Conservation (phyloP, 768 basidiomycete genomes). For the Serendipita sp. region DNA sequence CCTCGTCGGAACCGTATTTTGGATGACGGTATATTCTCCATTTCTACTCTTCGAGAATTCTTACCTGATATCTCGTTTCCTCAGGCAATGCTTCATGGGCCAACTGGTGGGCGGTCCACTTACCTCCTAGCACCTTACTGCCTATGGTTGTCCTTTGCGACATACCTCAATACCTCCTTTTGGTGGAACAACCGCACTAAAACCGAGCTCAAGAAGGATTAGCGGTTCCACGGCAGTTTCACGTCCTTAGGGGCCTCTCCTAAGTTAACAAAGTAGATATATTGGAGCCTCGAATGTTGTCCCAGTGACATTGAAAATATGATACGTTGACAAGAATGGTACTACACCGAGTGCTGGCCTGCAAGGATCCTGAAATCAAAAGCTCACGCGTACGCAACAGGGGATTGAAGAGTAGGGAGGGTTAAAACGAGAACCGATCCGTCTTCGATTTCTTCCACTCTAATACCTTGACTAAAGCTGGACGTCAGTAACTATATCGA, state of each 20-base stretch:
- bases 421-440: neutral
- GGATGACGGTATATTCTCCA: conserved; percentile 36
- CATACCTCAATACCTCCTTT: conserved; percentile 51
- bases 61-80: neutral
- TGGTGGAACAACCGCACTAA: conserved; percentile 35
- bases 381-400: neutral
- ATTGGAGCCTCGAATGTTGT: too few species aligned
- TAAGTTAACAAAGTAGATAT: too few species aligned
- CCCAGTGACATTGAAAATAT: too few species aligned
- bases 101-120: conserved; percentile 31
- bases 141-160: conserved; percentile 47
- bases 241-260: too few species aligned
- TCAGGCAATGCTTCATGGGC: conserved; percentile 33
- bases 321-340: too few species aligned
- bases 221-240: neutral
- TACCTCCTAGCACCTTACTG: conserved; percentile 50
- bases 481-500: neutral
- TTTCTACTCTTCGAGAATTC: too few species aligned
- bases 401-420: neutral
- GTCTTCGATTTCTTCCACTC: neutral
- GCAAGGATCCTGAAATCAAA: neutral
- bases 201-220: neutral
- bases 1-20: conserved; percentile 36
- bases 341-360: too few species aligned
- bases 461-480: neutral